Evolutionary conservation across 257 asterid species (phyloP).

Genomic region (Jaltomata sinuosa): DNA sequence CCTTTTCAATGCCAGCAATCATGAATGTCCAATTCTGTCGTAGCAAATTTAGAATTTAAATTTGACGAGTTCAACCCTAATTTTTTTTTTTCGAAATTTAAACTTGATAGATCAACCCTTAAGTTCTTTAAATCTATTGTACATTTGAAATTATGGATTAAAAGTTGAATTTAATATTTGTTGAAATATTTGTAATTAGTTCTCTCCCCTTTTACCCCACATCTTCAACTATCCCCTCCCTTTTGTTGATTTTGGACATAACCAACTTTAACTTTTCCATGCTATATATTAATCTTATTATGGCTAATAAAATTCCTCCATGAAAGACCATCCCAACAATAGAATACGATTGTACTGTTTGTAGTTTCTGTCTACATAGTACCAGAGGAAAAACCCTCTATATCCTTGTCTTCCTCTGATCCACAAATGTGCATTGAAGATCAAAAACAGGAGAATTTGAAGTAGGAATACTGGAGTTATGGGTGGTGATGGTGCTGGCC

Average conservation of each 20-base stretch:
- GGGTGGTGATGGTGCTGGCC: slow-evolving; percentile 18
- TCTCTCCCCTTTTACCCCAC: not conserved
- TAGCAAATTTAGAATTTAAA: not conserved
- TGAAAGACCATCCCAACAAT: not conserved
- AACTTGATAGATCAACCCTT: not conserved
- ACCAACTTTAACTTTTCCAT: not conserved
- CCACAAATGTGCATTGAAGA: not conserved
- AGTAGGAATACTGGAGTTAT: not conserved
- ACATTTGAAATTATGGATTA: not conserved
- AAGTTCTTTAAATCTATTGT: not conserved
- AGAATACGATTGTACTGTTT: not conserved
- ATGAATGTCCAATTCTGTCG: not conserved
- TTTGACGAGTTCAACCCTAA: not conserved
- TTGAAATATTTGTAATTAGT: not conserved
- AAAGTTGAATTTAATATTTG: not conserved
- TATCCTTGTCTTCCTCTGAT: not conserved
- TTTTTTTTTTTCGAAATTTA: not conserved
- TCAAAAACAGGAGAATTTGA: not conserved
- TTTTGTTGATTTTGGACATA: not conserved
- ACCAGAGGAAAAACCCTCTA: not conserved
- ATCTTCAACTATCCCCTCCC: not conserved
- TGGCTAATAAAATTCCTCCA: not conserved
- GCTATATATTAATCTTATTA: not conserved
- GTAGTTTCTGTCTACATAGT: not conserved
- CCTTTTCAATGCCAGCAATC: not conserved